Conservation (phyloP, 164 flowering plant genomes). For the Santalum album region DNA sequence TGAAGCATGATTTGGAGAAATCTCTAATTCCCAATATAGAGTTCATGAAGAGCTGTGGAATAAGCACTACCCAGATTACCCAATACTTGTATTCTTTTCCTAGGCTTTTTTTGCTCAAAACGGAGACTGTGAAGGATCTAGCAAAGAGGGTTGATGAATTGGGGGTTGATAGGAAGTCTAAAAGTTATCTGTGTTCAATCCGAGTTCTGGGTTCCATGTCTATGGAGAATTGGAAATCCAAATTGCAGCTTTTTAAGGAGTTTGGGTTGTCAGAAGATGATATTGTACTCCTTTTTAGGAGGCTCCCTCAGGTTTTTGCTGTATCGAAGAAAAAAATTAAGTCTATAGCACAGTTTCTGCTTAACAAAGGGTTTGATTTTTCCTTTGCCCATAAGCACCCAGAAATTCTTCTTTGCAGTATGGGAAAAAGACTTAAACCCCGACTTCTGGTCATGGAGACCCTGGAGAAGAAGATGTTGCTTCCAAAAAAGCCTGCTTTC, state of each 20-base stretch:
- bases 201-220: constrained; percentile 18
- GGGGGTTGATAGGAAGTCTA: constrained; percentile 18
- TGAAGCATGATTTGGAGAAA: constrained; percentile 19
- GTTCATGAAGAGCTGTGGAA: constrained; percentile 20
- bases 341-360: background rate
- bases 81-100: constrained; percentile 11
- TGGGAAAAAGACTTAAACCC: background rate
- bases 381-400: background rate
- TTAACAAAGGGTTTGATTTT: background rate
- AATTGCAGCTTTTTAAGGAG: constrained; percentile 19
- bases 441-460: background rate
- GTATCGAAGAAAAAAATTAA: background rate
- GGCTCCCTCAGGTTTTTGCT: background rate
- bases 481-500: background rate
- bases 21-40: constrained; percentile 26
- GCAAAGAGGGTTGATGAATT: constrained; percentile 23
- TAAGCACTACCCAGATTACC: constrained; percentile 14
- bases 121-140: constrained; percentile 12
- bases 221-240: constrained; percentile 19
- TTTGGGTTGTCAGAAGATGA: constrained; percentile 12
- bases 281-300: background rate
- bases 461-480: background rate
- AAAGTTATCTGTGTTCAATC: constrained; percentile 20
- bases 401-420: background rate
- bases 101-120: constrained; percentile 14